Evolutionary conservation across 176 grass and related monocot species (phyloP), one percentile per base, ranked within the genome.

Genomic region (Echinochloa phyllopogon): DNA sequence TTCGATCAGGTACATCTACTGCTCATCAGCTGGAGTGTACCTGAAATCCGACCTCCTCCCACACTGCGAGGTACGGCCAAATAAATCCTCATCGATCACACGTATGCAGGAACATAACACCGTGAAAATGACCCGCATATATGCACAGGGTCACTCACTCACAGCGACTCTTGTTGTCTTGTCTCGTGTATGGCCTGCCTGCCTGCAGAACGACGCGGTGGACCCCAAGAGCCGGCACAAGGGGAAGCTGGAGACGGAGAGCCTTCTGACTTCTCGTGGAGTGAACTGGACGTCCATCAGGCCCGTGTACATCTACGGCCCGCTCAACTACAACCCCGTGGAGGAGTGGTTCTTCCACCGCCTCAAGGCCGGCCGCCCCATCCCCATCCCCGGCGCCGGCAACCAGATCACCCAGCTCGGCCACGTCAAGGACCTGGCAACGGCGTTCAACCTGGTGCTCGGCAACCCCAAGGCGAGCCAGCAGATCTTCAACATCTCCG

Each of bases 301-400:
- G 80, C 91, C 96, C 1, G 96, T 98, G 52, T 95, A 98, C 89
- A 98, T 98, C 81, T 98, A 98, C 41, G 96, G 96, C 47, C 96
- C 96, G 16, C 82, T 98, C 77, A 98, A 95, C 82, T 98, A 98
- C 87, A 98, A 98, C 87, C 96, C 96, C 17, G 96, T 98, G 1
- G 96, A 98, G 82, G 96, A 98, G 60, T 98, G 96, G 96, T 98
- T 98, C 86, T 98, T 98, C 86, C 96, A 98, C 86, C 87, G 96
- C 8, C 86, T 98, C 77, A 98, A 94, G 84, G 91, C 89, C 17
- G 91, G 93, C 18, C 87, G 93, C n/a, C 96, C 96, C 9, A 94
- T 98, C 87, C 96, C 93, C 7, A 83, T 98, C 79, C 96, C 96
- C 6, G 78, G 83, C 20, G 87, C 89, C 17, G 91, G 96, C 20